Conservation (phyloP, 140 eudicot species). For the Ambrosia hybrid region DNA sequence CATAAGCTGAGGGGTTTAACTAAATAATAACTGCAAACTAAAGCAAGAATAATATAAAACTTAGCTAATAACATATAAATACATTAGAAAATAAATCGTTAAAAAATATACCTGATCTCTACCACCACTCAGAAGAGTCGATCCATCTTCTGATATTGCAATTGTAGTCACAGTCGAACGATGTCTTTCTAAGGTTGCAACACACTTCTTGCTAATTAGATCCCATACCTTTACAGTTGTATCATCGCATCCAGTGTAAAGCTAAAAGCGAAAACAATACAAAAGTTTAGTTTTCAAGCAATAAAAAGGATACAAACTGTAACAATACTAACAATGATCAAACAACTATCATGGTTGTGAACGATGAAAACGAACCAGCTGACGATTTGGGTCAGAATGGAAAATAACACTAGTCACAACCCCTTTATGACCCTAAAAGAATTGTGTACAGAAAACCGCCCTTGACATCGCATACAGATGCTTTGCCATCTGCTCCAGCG, state of each 20-base stretch:
- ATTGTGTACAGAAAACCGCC: conserved; percentile 91
- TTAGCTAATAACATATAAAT: not conserved
- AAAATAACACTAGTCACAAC: conserved; percentile 67
- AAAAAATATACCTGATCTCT: conserved; percentile 68
- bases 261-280: conserved; percentile 38
- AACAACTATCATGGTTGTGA: not conserved
- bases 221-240: conserved; percentile 83
- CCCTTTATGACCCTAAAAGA: conserved; percentile 78
- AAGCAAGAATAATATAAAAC: no score
- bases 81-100: not conserved
- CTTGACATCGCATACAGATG: conserved; percentile 90
- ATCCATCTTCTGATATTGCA: conserved; percentile 86
- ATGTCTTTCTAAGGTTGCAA: conserved; percentile 73
- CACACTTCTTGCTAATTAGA: conserved; percentile 69
- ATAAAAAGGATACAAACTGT: no score
- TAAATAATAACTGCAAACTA: not conserved
- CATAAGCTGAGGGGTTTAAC: conserved; percentile 18
- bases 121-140: conserved; percentile 81
- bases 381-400: conserved; percentile 72
- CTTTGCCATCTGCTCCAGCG: conserved; percentile 88
- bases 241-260: conserved; percentile 79
- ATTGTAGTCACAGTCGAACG: conserved; percentile 74
- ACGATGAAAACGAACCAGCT: conserved; percentile 51
- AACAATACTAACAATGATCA: not conserved
- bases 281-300: no score